Evolutionary conservation across 2,329 filamentous ascomycete genomes (phyloP).

Genomic region (Metarhizium humberi): DNA sequence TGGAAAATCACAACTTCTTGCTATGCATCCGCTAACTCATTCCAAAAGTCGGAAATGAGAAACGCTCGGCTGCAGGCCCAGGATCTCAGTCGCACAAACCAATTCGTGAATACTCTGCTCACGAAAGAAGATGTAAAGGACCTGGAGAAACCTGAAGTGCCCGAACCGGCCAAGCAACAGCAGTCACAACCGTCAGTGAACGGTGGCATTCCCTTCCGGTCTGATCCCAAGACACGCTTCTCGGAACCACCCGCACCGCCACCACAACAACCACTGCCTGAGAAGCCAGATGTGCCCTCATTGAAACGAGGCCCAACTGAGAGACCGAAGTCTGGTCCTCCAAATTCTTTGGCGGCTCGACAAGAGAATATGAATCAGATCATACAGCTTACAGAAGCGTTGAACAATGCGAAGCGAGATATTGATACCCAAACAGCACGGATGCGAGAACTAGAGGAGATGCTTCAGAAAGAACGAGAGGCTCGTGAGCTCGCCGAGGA

Average conservation of each 20-base stretch:
- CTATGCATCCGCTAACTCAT: not conserved
- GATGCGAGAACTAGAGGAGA: conserved; percentile 66
- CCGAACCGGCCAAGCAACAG: conserved; percentile 36
- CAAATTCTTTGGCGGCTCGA: conserved; percentile 48
- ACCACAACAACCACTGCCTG: conserved; percentile 83
- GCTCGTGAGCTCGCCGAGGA: conserved; percentile 82
- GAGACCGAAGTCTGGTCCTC: conserved; percentile 49
- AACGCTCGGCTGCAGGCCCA: conserved; percentile 79
- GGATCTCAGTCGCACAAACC: conserved; percentile 72
- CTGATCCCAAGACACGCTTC: conserved; percentile 75
- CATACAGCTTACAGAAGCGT: conserved; percentile 71
- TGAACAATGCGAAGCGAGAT: conserved; percentile 77
- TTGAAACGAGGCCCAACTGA: conserved; percentile 71
- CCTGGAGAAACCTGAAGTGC: conserved; percentile 38
- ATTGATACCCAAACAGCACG: conserved; percentile 73
- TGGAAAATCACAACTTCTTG: not conserved
- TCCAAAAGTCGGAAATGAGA: conserved; percentile 67
- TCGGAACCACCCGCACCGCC: conserved; percentile 90
- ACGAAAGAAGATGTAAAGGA: conserved; percentile 60
- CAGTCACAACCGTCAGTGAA: conserved; percentile 37
- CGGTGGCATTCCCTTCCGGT: conserved; percentile 47
- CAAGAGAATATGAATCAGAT: conserved; percentile 62
- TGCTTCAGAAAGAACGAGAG: conserved; percentile 68
- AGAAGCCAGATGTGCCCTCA: conserved; percentile 76
- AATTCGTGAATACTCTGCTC: conserved; percentile 70